Percentiles rank a stretch among this genome's conserved stretches.
These are phyloP conservation scores for Rhexocercosporidium sp. DNA, from an alignment of 2,329 filamentous ascomycete genomes.

Conservation along the genomic window DNA sequence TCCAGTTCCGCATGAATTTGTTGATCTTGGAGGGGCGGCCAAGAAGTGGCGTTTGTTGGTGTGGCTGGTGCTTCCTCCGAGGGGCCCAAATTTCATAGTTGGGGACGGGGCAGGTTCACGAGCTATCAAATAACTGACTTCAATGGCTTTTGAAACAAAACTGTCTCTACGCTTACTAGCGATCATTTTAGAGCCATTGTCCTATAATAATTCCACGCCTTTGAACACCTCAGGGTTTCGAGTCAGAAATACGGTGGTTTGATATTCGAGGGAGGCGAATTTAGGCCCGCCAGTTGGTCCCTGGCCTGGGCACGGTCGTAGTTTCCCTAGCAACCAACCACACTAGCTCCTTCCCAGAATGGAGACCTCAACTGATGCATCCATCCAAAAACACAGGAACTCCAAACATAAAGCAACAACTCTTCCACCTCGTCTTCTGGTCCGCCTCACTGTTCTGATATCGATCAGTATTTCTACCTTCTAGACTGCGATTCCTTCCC, in stretches of 20 bases:
- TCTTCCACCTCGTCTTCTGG: constrained; percentile 22
- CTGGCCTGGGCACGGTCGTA: background rate
- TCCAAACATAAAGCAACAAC: constrained; percentile 1
- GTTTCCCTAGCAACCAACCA: constrained; percentile 16
- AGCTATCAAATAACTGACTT: too few relatives aligned
- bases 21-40: constrained; percentile 16
- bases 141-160: too few relatives aligned
- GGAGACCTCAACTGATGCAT: background rate
- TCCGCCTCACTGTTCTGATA: constrained; percentile 15
- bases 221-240: too few relatives aligned
- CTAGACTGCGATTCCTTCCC: constrained; percentile 10
- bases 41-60: constrained; percentile 4
- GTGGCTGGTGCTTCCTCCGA: background rate
- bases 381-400: constrained; percentile 26
- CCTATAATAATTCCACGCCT: too few relatives aligned
- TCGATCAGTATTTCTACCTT: constrained; percentile 30
- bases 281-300: background rate
- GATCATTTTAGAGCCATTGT: too few relatives aligned
- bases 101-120: background rate
- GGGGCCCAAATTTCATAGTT: too few relatives aligned
- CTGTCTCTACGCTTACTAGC: too few relatives aligned
- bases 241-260: too few relatives aligned
- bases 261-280: too few relatives aligned
- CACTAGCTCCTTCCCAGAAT: constrained; percentile 24
- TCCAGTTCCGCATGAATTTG: constrained; percentile 27